Evolutionary conservation across 768 basidiomycete species (phyloP).

Genomic region (Roridomyces roridus): DNA sequence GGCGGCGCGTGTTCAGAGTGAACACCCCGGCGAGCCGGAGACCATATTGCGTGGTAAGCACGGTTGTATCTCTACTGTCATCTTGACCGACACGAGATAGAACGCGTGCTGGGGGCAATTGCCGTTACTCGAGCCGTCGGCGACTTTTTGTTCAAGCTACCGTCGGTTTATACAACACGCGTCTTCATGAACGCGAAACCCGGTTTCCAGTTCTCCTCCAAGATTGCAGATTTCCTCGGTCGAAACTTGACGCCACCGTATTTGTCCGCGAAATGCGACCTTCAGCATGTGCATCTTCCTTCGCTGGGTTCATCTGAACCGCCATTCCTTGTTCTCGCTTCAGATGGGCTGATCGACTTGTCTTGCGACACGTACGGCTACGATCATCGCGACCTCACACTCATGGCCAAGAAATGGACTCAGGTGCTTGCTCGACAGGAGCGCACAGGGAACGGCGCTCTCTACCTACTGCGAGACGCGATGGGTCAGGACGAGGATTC

Average conservation of each 20-base stretch:
- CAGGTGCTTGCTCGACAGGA: conserved; percentile 31
- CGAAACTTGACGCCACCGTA: conserved; percentile 61
- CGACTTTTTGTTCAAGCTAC: conserved; percentile 61
- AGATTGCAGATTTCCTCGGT: conserved; percentile 47
- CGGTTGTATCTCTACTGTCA: too few relatives aligned
- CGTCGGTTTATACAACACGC: conserved; percentile 49
- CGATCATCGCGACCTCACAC: conserved; percentile 33
- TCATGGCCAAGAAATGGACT: conserved; percentile 42
- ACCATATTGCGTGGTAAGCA: too few relatives aligned
- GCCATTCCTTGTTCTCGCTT: conserved; percentile 52
- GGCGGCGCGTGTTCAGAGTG: conserved; percentile 42
- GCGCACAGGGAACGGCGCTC: conserved; percentile 36
- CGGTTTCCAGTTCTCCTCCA: conserved; percentile 41
- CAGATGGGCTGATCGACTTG: conserved; percentile 58
- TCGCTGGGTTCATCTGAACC: conserved; percentile 26
- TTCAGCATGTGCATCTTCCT: conserved; percentile 44
- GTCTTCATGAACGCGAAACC: conserved; percentile 50
- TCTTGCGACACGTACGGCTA: conserved; percentile 39
- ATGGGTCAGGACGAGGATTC: conserved; percentile 51
- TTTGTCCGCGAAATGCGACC: conserved; percentile 49
- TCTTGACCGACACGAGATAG: too few relatives aligned
- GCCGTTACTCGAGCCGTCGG: conserved; percentile 68
- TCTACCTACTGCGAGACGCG: conserved; percentile 49
- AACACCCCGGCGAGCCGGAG: conserved; percentile 55
- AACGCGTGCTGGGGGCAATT: conserved; percentile 59